A percentile compares a stretch with the other conserved stretches of the same genome.
These are phyloP conservation scores for Kuraishia ogatae DNA, from an alignment of 805 yeast species.

Conservation along the genomic window DNA sequence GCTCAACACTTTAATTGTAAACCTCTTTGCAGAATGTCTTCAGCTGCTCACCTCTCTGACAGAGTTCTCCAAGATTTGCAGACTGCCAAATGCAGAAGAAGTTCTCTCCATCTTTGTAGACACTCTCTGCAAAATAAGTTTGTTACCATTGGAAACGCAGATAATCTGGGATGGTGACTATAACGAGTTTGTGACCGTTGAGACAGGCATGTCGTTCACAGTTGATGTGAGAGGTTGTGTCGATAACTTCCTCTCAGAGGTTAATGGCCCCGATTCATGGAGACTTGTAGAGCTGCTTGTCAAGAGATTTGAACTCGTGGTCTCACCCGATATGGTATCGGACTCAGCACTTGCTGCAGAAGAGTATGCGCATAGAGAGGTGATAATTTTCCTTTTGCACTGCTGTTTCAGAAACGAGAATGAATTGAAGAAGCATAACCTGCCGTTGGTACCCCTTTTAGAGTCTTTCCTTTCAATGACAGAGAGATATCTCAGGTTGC, in stretches of 20 bases:
- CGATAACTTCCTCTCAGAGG: slow-evolving; percentile 44
- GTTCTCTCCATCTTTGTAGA: slow-evolving; percentile 9
- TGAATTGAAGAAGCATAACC: slow-evolving; percentile 6
- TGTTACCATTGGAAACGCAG: slow-evolving; percentile 30
- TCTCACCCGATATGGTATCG: neutral
- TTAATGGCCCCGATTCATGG: slow-evolving; percentile 32
- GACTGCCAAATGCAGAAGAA: neutral
- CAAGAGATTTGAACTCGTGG: slow-evolving; percentile 5
- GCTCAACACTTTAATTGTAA: slow-evolving; percentile 10
- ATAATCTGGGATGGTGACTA: slow-evolving; percentile 51
- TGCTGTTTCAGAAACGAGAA: slow-evolving; percentile 32
- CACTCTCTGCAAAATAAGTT: slow-evolving; percentile 28
- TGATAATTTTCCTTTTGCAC: slow-evolving; percentile 30
- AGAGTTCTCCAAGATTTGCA: slow-evolving; percentile 11
- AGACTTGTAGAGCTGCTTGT: slow-evolving; percentile 14
- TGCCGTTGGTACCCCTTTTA: slow-evolving; percentile 2
- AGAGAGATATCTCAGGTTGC: neutral
- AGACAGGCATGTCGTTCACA: slow-evolving; percentile 57
- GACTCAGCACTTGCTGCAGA: neutral
- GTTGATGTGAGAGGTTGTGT: slow-evolving; percentile 52
- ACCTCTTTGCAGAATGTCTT: slow-evolving; percentile 19
- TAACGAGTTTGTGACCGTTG: slow-evolving; percentile 64
- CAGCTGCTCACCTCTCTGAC: slow-evolving; percentile 20
- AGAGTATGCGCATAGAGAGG: slow-evolving; percentile 28
- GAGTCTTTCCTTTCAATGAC: neutral